phyloP scores from a whole-genome alignment of 2,329 filamentous ascomycete species.

The Neopestalotiopsis rosae region DNA sequence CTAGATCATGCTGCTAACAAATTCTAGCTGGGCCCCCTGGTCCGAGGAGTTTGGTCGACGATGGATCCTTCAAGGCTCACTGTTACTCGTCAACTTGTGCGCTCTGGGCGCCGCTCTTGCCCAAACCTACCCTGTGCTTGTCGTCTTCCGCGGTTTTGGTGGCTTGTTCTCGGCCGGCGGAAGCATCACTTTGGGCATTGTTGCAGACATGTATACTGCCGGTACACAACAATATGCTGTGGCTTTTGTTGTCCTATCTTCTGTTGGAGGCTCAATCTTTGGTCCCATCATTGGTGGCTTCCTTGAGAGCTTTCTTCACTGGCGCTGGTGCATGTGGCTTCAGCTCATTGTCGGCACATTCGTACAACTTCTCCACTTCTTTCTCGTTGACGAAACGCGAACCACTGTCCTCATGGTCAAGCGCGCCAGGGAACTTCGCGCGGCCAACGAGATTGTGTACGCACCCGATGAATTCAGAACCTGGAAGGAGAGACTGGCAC shows the following conservation, averaged over 20 bases:
- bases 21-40: conserved; percentile 59
- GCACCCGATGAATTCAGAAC: conserved; percentile 54
- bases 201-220: conserved; percentile 66
- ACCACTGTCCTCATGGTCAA: conserved; percentile 61
- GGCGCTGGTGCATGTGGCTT: conserved; percentile 69
- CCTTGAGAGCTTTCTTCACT: conserved; percentile 50
- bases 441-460: conserved; percentile 48
- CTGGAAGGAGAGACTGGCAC: conserved; percentile 40
- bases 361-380: conserved; percentile 58
- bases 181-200: conserved; percentile 68
- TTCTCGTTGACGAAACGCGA: conserved; percentile 64
- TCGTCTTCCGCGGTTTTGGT: conserved; percentile 48
- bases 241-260: conserved; percentile 64
- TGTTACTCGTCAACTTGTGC: conserved; percentile 60
- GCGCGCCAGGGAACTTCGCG: conserved; percentile 61
- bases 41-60: conserved; percentile 59
- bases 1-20: not conserved
- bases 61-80: conserved; percentile 53
- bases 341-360: conserved; percentile 61
- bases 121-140: conserved; percentile 44
- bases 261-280: conserved; percentile 59
- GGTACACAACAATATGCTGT: conserved; percentile 64
- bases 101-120: conserved; percentile 52
- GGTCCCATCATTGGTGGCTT: conserved; percentile 61
- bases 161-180: conserved; percentile 68